Evolutionary conservation across 345 rosid species (phyloP).

Genomic region (Brassica cretica): DNA sequence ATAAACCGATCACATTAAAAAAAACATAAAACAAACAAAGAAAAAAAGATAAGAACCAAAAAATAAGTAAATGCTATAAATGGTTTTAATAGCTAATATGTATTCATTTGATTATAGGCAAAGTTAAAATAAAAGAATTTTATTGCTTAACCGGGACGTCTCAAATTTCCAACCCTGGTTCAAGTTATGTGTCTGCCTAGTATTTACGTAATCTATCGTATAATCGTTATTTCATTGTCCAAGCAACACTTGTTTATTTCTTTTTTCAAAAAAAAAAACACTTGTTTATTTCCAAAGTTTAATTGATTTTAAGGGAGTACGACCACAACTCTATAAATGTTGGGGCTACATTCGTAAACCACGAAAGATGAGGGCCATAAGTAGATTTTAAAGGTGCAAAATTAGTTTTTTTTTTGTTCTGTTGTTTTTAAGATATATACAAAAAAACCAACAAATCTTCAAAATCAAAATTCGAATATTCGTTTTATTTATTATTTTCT

Average conservation of each 20-base stretch:
- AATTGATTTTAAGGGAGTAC: background rate
- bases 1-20: background rate
- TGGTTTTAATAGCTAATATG: background rate
- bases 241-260: conserved; percentile 1
- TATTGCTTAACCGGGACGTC: conserved; percentile 17
- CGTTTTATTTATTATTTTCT: background rate
- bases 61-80: background rate
- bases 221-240: background rate
- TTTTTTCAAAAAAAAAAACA: background rate
- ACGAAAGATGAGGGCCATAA: background rate
- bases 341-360: conserved; percentile 16
- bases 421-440: background rate
- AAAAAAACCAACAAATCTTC: conserved; percentile 4
- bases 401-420: background rate
- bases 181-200: background rate
- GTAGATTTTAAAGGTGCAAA: background rate
- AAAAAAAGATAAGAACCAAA: background rate
- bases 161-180: background rate
- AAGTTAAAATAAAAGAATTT: background rate
- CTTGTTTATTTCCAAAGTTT: background rate
- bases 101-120: background rate
- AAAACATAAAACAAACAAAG: background rate
- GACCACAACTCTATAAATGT: background rate
- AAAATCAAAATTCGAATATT: conserved; percentile 42
- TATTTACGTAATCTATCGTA: background rate